phyloP scores from a whole-genome alignment of 306 rosid species.

The Calophaca sinica region DNA sequence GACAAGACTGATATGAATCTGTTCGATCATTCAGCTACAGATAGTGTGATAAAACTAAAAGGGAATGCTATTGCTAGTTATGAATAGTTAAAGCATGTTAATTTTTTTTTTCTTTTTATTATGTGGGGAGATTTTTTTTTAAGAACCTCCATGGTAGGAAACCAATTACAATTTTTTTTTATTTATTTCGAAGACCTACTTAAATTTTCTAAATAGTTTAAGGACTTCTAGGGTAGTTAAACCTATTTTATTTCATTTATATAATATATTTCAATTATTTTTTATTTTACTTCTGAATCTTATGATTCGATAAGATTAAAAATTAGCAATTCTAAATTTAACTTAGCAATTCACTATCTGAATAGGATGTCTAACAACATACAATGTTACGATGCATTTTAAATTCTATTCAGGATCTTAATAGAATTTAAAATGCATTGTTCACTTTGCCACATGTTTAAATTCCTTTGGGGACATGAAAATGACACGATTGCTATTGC shows the following conservation, averaged over 20 bases:
- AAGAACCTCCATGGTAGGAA: too few relatives aligned
- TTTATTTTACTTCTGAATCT: background rate
- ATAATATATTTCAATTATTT: background rate
- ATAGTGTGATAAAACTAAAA: background rate
- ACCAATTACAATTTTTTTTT: too few relatives aligned
- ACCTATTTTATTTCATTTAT: too few relatives aligned
- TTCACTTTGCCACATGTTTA: background rate
- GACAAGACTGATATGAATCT: background rate
- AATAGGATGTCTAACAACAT: background rate
- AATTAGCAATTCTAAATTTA: background rate
- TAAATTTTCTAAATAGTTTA: too few relatives aligned
- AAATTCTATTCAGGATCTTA: too few relatives aligned
- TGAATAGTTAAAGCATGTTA: background rate
- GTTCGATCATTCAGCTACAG: background rate
- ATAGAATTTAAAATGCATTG: background rate
- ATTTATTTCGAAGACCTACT: too few relatives aligned
- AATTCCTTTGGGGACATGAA: background rate
- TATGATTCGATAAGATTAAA: background rate
- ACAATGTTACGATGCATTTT: background rate
- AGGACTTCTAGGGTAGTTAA: too few relatives aligned
- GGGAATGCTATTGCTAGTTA: background rate
- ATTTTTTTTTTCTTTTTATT: background rate
- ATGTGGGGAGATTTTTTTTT: background rate
- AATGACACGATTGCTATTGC: conserved; percentile 33
- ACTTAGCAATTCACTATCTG: background rate